Conservation (phyloP, 2,329 filamentous ascomycete genomes). For the Parafenestella ontariensis region DNA sequence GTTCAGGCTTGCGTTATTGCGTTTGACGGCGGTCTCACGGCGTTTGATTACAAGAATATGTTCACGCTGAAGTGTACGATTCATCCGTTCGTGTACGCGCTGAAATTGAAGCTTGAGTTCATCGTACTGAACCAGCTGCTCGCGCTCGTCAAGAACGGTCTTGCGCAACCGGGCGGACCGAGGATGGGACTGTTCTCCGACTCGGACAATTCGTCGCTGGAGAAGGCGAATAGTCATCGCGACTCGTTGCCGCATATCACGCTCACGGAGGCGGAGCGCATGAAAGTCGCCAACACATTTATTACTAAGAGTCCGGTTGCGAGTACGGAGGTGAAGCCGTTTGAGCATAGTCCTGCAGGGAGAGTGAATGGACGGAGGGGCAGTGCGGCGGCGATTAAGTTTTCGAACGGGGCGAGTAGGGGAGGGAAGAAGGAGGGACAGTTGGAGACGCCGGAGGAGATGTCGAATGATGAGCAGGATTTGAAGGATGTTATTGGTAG, state of each 20-base stretch:
- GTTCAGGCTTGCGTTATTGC: constrained; percentile 13
- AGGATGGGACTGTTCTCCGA: neutral
- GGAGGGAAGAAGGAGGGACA: neutral
- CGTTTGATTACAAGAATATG: constrained; percentile 12
- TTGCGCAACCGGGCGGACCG: neutral
- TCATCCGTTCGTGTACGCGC: constrained; percentile 49
- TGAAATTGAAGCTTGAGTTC: constrained; percentile 59
- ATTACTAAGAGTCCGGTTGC: constrained; percentile 2
- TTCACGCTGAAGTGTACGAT: constrained; percentile 22
- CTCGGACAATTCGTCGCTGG: neutral
- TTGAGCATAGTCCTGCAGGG: neutral
- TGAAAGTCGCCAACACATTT: constrained; percentile 5
- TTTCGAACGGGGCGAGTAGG: neutral
- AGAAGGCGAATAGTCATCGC: neutral
- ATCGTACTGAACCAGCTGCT: constrained; percentile 53
- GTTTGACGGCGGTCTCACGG: constrained; percentile 8
- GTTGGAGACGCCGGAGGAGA: neutral
- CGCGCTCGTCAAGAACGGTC: constrained; percentile 6
- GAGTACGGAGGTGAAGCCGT: neutral
- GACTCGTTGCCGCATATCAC: neutral
- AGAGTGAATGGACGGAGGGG: too few relatives aligned
- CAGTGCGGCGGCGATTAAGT: neutral
- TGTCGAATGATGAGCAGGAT: constrained; percentile 5
- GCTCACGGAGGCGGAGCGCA: neutral
- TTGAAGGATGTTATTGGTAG: constrained; percentile 4